Base-by-base conservation (phyloP, 352 stramenopile species). In the Lagenidium sp. region DNA sequence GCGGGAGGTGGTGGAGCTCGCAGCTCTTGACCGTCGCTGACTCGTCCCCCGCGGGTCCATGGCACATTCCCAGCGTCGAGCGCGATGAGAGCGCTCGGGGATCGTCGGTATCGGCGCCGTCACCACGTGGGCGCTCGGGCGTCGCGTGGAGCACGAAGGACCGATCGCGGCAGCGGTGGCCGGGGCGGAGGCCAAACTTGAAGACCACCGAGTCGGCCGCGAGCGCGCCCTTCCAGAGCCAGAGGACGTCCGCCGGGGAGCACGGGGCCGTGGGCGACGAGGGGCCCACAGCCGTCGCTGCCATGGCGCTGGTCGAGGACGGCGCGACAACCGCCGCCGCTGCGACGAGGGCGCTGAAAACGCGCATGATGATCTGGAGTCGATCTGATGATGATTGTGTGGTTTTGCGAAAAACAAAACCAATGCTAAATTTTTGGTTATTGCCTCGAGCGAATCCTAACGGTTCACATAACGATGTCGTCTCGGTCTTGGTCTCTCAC, bases 211-310 rank as follows among this genome's bases (percentile, higher is more conserved):
- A 85, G 23, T 72, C 60, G 31, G 74, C 65, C 34, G 74, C 73
- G 30, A 90, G 52, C 26, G 72, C 73, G 43, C 77, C 77, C 28
- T 68, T 81, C 77, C 77, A 90, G 12, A 90, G 22, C 77, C 77
- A 90, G 24, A 77, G 31, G 40, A 86, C 71, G 34, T 85, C 73
- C 0, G 52, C 60, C 0, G 57, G 50, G 30, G 59, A 49, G 24
- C 74, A 87, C 18, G 34, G 7, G 18, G 16, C 28, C 2, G 26
- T 25, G 2, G 13, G 23, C 30, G 31, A n/a, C 19, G 50, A 20
- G 36, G n/a, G 12, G 37, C 11, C 18, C 38, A 36, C 10, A 22
- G 7, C 4, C 28, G 15, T 8, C 28, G 15, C 28, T 32, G 15
- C 8, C 28, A 32, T n/a, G n/a, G n/a, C n/a, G n/a, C n/a, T n/a